Evolutionary conservation across 75 land plant species (phyloP).

Genomic region (Cryptomeria japonica): DNA sequence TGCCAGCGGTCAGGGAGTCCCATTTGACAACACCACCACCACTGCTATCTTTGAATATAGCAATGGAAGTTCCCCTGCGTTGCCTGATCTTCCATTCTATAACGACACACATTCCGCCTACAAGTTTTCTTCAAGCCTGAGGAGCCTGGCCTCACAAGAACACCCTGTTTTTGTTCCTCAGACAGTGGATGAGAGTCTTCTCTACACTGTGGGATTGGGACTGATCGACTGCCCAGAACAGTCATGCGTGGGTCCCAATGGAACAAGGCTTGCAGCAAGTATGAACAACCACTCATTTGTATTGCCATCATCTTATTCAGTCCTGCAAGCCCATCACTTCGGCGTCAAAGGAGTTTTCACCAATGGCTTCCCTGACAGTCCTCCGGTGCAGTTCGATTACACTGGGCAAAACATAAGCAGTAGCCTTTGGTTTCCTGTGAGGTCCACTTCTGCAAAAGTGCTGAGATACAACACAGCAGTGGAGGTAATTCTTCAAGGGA

Average conservation of each 20-base stretch:
- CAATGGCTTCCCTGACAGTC: constrained; percentile 31
- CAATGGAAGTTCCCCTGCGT: not conserved
- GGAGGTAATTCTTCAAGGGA: constrained; percentile 36
- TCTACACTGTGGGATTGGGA: constrained; percentile 65
- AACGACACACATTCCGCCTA: constrained; percentile 43
- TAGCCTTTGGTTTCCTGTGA: not conserved
- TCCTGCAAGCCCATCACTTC: constrained; percentile 53
- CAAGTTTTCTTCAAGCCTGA: constrained; percentile 21
- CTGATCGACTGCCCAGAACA: constrained; percentile 25
- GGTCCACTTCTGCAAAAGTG: constrained; percentile 16
- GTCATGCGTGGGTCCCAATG: constrained; percentile 51
- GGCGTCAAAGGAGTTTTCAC: constrained; percentile 37
- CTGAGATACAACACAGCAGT: constrained; percentile 19
- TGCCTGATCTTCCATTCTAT: constrained; percentile 39
- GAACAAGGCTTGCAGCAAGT: constrained; percentile 50
- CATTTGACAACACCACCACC: constrained; percentile 47
- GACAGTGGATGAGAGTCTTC: constrained; percentile 42
- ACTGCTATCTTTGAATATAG: constrained; percentile 41
- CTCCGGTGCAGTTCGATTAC: constrained; percentile 41
- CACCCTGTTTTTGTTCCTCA: constrained; percentile 56
- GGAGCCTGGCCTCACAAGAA: constrained; percentile 45
- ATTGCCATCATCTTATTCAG: constrained; percentile 47
- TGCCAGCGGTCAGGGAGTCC: constrained; percentile 18
- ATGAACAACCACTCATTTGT: constrained; percentile 66
- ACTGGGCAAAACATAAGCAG: constrained; percentile 44